These are phyloP conservation scores for Lachnellula willkommii DNA, from an alignment of 2,329 filamentous ascomycete genomes.

Conservation along the genomic window DNA sequence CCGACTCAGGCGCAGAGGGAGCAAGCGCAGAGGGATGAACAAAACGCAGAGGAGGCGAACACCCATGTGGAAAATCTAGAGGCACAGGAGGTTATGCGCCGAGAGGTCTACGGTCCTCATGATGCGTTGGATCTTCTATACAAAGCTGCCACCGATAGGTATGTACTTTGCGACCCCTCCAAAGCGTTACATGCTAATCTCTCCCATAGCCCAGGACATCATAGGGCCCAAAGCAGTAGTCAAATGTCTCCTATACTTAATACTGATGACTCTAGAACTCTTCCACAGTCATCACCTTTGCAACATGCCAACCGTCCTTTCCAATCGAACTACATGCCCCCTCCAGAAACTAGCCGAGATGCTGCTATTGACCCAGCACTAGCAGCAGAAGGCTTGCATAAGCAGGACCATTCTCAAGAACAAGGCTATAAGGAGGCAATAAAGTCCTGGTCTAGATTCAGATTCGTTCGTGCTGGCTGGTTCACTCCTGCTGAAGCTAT, in stretches of 20 bases:
- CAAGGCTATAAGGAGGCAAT: slow-evolving; percentile 64
- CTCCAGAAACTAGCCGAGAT: slow-evolving; percentile 19
- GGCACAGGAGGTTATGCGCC: slow-evolving; percentile 59
- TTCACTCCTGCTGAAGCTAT: slow-evolving; percentile 92
- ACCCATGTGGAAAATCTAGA: slow-evolving; percentile 60
- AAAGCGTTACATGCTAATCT: slow-evolving; percentile 44
- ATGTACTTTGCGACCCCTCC: slow-evolving; percentile 35
- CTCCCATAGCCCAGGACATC: slow-evolving; percentile 31
- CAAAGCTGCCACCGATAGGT: slow-evolving; percentile 69
- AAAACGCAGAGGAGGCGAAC: slow-evolving; percentile 48
- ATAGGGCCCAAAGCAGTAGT: slow-evolving; percentile 26
- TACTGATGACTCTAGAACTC: slow-evolving; percentile 11
- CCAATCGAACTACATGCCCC: slow-evolving; percentile 22
- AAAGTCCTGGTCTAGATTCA: slow-evolving; percentile 83
- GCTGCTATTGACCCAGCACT: slow-evolving; percentile 28
- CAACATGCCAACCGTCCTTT: slow-evolving; percentile 13
- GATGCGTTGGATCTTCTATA: slow-evolving; percentile 89
- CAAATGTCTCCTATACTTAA: slow-evolving; percentile 25
- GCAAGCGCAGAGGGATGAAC: slow-evolving; percentile 32
- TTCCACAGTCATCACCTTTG: slow-evolving; percentile 16
- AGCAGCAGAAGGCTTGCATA: slow-evolving; percentile 12
- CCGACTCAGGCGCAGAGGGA: slow-evolving; percentile 42
- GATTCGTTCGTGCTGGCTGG: slow-evolving; percentile 95
- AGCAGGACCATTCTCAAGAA: slow-evolving; percentile 35
- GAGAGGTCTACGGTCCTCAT: slow-evolving; percentile 81